Base-by-base conservation (phyloP, 257 asterid genomes). In the Hygrophila difformis region DNA sequence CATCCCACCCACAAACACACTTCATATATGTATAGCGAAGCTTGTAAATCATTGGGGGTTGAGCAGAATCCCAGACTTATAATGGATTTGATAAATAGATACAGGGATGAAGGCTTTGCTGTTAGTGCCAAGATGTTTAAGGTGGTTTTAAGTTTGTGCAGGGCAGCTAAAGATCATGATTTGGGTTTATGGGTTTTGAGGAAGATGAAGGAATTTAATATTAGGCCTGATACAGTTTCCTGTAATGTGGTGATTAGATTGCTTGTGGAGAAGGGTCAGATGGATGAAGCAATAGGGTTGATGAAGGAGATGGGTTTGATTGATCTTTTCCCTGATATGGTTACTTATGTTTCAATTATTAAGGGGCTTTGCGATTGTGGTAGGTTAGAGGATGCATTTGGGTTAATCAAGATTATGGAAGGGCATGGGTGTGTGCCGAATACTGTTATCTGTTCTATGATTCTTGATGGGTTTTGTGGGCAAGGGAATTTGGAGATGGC, bases 241-340 rank as follows among this genome's bases (percentile, higher is more conserved):
- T 88, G 81, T 51, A 81, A 78, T 60, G 79, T 77, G 51, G 95
- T 81, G 41, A 81, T 88, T 70, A 53, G 79, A 28, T 53, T 88
- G 23, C 62, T 88, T 29, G 64, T 74, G 28, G 81, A 74, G 49
- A 69, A 65, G 43, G 78, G 68, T 15, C 49, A 23, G 34, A 11
- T 81, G 31, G 87, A 81, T 15, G 83, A 77, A 66, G 74, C 84
- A 0, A 44, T 79, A 64, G 65, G 63, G 13, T 62, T 84, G 86
- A 70, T 81, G 75, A 67, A 59, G 47, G 95, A 84, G 69, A 88
- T 84, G 95, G 77, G 75, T 8, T 49, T 68, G 51, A 61, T 70
- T 41, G 79, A 81, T 75, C 76, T 88, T 49, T 71, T 62, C 59
- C 97, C 95, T 0, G 89, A 81, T 74, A 63, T 81, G 72, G 59